These are phyloP conservation scores for Fusarium redolens DNA, from an alignment of 2,329 filamentous ascomycete species.

Conservation along the genomic window DNA sequence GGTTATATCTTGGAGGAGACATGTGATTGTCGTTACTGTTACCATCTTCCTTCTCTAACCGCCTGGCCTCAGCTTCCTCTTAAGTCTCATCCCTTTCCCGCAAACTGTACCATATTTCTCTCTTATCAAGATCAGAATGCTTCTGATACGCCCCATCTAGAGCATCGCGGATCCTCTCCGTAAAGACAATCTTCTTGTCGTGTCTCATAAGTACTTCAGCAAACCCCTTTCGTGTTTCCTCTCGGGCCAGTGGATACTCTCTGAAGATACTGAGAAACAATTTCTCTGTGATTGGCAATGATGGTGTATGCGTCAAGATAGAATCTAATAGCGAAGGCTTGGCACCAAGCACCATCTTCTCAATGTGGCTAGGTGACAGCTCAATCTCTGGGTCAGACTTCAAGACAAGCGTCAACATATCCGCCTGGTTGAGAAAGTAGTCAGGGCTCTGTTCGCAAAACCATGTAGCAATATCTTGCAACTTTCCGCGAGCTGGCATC, in stretches of 20 bases:
- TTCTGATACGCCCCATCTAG: not conserved
- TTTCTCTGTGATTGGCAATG: not conserved
- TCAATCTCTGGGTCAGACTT: not conserved
- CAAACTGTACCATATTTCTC: not conserved
- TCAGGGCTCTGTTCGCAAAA: not conserved
- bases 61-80: not conserved
- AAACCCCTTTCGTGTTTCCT: not conserved
- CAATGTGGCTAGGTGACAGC: not conserved
- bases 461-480: not conserved
- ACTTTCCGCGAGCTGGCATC: not conserved
- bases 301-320: not conserved
- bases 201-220: not conserved
- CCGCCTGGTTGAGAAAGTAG: not conserved
- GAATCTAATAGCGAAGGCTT: not conserved
- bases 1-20: rapidly evolving
- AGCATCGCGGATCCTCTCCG: not conserved
- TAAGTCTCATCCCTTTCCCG: not conserved
- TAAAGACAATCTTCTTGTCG: not conserved
- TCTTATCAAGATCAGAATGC: not conserved
- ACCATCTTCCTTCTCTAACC: not conserved
- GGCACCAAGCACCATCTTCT: not conserved
- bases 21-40: not conserved
- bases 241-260: not conserved
- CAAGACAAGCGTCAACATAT: not conserved
- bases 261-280: slow-evolving; percentile 3